Evolutionary conservation across 495 filamentous ascomycete genomes (phyloP).

Genomic region (Neurospora sp.): DNA sequence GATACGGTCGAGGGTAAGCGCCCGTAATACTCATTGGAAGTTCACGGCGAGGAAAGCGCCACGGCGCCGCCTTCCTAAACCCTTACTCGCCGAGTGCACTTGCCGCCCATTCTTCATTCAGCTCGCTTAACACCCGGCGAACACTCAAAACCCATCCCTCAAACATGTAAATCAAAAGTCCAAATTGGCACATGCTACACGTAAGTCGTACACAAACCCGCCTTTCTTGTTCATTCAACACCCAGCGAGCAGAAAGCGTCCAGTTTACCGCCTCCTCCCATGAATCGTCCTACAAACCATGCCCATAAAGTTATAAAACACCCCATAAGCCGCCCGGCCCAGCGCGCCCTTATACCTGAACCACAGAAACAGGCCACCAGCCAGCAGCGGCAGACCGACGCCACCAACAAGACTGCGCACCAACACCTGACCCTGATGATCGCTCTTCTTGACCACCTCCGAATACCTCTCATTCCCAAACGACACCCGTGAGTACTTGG

Average conservation of each 20-base stretch:
- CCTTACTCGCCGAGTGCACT: too few species aligned
- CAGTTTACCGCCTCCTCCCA: not conserved
- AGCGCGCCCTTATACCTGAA: slow-evolving; percentile 10
- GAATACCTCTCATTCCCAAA: slow-evolving; percentile 89
- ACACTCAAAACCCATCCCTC: not conserved
- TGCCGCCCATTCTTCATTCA: too few species aligned
- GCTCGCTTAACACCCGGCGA: not conserved
- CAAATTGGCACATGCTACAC: not conserved
- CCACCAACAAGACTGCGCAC: slow-evolving; percentile 21
- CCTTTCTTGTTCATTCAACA: not conserved
- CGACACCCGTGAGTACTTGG: slow-evolving; percentile 86
- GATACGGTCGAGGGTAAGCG: too few species aligned
- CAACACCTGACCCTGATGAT: slow-evolving; percentile 56
- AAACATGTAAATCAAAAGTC: not conserved
- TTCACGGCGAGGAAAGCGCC: too few species aligned
- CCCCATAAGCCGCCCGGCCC: slow-evolving; percentile 4
- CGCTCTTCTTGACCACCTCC: slow-evolving; percentile 59
- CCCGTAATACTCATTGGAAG: too few species aligned
- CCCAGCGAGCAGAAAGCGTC: not conserved
- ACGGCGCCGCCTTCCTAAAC: too few species aligned
- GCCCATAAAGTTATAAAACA: not conserved
- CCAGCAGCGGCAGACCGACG: slow-evolving; percentile 21
- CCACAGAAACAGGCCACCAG: slow-evolving; percentile 4
- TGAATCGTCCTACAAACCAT: not conserved
- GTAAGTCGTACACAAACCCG: not conserved